Percentiles rank a stretch among this genome's conserved stretches.
Conservation (phyloP, 192 early-diverging fungal genomes). For the Podila verticillata region DNA sequence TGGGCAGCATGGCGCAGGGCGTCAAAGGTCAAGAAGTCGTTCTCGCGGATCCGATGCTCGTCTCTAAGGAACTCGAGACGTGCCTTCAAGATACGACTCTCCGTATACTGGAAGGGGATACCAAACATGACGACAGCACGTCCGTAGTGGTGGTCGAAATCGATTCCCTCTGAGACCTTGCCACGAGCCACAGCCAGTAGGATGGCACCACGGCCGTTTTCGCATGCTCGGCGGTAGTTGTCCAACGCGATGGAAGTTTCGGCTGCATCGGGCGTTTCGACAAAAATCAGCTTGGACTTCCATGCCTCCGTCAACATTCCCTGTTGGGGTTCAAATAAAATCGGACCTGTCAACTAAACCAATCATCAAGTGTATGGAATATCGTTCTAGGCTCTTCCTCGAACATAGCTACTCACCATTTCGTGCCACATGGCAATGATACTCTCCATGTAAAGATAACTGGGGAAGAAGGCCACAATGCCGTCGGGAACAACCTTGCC, state of each 20-base stretch:
- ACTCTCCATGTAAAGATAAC: constrained; percentile 98
- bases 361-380: not conserved
- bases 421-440: constrained; percentile 99
- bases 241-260: constrained; percentile 96
- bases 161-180: constrained; percentile 99
- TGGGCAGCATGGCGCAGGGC: constrained; percentile 99
- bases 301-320: constrained; percentile 94
- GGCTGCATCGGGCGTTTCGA: constrained; percentile 98
- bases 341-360: not conserved
- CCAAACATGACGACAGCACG: constrained; percentile 99
- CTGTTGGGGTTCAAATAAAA: constrained; percentile 33
- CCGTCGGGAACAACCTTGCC: constrained; percentile 96
- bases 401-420: constrained; percentile 68
- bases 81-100: constrained; percentile 94
- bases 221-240: constrained; percentile 95
- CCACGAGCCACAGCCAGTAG: constrained; percentile 97
- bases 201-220: constrained; percentile 98
- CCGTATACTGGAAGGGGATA: constrained; percentile 99
- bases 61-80: constrained; percentile 95
- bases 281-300: constrained; percentile 98
- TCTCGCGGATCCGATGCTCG: constrained; percentile 93
- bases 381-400: no score
- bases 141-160: constrained; percentile 99
- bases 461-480: constrained; percentile 98
- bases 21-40: constrained; percentile 99